phyloP scores from a whole-genome alignment of 768 basidiomycete genomes.

The Russula emetica region DNA sequence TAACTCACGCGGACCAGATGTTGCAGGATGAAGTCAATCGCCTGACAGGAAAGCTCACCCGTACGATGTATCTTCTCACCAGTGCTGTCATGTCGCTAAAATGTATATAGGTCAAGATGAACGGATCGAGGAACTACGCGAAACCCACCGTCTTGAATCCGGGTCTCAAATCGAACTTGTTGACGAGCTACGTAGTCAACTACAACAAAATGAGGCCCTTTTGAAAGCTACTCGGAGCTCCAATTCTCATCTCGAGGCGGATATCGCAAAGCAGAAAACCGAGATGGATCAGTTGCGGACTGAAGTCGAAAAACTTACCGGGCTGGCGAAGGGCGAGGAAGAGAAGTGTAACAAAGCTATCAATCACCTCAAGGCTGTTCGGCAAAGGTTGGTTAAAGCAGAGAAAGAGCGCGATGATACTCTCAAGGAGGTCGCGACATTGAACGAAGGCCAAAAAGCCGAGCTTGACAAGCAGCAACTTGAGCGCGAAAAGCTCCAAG shows the following conservation, averaged over 20 bases:
- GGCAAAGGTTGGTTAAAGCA: slow-evolving; percentile 93
- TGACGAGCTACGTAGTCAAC: slow-evolving; percentile 61
- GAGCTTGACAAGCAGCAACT: slow-evolving; percentile 42
- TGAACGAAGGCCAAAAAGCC: slow-evolving; percentile 50
- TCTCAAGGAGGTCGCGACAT: slow-evolving; percentile 52
- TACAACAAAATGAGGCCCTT: slow-evolving; percentile 66
- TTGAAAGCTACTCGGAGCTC: slow-evolving; percentile 54
- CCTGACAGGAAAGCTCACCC: slow-evolving; percentile 63
- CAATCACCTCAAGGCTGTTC: slow-evolving; percentile 87
- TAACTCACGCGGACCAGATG: slow-evolving; percentile 40
- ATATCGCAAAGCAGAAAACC: slow-evolving; percentile 45
- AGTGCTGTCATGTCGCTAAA: slow-evolving; percentile 1
- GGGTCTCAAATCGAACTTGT: slow-evolving; percentile 75
- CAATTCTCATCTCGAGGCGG: slow-evolving; percentile 46
- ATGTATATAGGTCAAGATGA: slow-evolving; percentile 67
- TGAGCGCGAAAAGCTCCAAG: slow-evolving; percentile 52
- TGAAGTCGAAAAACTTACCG: slow-evolving; percentile 60
- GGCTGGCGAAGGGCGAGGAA: slow-evolving; percentile 83
- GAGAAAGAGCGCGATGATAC: slow-evolving; percentile 91
- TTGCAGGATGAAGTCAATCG: slow-evolving; percentile 76
- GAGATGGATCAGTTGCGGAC: slow-evolving; percentile 57
- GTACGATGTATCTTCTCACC: slow-evolving; percentile 42
- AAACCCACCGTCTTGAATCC: slow-evolving; percentile 76
- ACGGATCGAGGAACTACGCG: slow-evolving; percentile 77
- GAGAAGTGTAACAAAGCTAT: slow-evolving; percentile 96